Percentiles rank a stretch among this genome's conserved stretches.
These are phyloP conservation scores for Entomophthora muscae DNA, from an alignment of 371 early-diverging fungal genomes.

Conservation along the genomic window DNA sequence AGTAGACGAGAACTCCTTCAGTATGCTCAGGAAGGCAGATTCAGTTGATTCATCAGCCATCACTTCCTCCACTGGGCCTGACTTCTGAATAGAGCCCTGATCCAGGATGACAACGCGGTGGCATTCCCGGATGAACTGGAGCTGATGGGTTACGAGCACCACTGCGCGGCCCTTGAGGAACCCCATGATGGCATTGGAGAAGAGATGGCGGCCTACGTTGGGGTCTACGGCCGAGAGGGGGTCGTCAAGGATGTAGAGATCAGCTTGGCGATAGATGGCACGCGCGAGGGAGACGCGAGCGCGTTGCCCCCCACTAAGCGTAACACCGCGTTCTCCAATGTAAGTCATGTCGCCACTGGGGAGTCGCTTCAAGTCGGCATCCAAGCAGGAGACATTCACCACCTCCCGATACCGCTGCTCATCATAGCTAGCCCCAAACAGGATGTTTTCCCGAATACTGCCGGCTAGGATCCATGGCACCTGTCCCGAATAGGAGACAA, in stretches of 20 bases:
- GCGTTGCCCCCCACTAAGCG: conserved; percentile 51
- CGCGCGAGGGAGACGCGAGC: conserved; percentile 50
- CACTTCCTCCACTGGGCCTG: conserved; percentile 46
- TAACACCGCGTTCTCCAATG: conserved; percentile 69
- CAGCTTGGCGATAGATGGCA: conserved; percentile 41
- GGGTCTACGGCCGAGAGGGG: conserved; percentile 30
- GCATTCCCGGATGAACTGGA: conserved; percentile 32
- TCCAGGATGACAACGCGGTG: conserved; percentile 41
- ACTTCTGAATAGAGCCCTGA: conserved; percentile 37
- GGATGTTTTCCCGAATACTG: conserved; percentile 50
- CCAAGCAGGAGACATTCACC: conserved; percentile 31
- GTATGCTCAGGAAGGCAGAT: conserved; percentile 15
- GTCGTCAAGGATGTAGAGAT: conserved; percentile 46
- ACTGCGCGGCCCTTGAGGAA: conserved; percentile 29
- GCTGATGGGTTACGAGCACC: conserved; percentile 40
- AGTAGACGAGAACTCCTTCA: conserved; percentile 13
- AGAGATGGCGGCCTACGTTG: conserved; percentile 33
- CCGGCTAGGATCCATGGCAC: conserved; percentile 53
- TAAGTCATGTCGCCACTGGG: conserved; percentile 55
- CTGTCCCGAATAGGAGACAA: too few species aligned
- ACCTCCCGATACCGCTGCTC: conserved; percentile 27
- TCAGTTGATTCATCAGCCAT: conserved; percentile 25
- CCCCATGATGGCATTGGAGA: conserved; percentile 36
- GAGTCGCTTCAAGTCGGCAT: conserved; percentile 43
- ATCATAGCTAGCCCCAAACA: conserved; percentile 42